These are phyloP conservation scores for Eimeria tenella DNA, from an alignment of 169 alveolate genomes.

Conservation along the genomic window DNA sequence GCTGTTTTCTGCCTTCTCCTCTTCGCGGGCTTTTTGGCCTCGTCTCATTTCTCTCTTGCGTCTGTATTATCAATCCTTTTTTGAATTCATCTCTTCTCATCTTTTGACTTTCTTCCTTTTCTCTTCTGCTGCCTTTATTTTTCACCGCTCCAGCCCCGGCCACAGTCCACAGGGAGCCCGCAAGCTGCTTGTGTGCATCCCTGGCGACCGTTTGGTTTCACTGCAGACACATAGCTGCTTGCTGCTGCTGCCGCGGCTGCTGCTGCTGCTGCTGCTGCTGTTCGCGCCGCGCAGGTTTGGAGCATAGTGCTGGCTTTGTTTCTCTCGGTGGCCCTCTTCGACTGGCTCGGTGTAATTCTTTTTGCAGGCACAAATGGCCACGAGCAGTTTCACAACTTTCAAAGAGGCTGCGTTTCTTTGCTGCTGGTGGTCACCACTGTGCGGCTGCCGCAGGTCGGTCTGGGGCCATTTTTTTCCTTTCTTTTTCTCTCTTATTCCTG, in stretches of 20 bases:
- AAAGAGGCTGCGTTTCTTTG: slow-evolving; percentile 52
- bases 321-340: slow-evolving; percentile 68
- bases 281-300: slow-evolving; percentile 30
- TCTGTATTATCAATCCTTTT: no score
- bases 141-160: no score
- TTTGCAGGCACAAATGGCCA: slow-evolving; percentile 78
- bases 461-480: not conserved
- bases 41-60: no score
- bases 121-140: no score
- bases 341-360: slow-evolving; percentile 76
- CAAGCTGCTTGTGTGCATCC: no score
- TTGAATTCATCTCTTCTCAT: no score
- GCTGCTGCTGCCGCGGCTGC: not conserved
- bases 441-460: slow-evolving; percentile 36
- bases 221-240: no score
- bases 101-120: no score
- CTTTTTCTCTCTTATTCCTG: not conserved
- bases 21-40: no score
- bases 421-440: slow-evolving; percentile 67
- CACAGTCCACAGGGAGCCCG: no score
- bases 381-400: slow-evolving; percentile 63
- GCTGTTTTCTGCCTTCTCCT: no score
- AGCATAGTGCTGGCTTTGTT: slow-evolving; percentile 39
- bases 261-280: not conserved
- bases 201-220: no score